Conservation (phyloP, 169 alveolate species). For the Eimeria falciformis region DNA sequence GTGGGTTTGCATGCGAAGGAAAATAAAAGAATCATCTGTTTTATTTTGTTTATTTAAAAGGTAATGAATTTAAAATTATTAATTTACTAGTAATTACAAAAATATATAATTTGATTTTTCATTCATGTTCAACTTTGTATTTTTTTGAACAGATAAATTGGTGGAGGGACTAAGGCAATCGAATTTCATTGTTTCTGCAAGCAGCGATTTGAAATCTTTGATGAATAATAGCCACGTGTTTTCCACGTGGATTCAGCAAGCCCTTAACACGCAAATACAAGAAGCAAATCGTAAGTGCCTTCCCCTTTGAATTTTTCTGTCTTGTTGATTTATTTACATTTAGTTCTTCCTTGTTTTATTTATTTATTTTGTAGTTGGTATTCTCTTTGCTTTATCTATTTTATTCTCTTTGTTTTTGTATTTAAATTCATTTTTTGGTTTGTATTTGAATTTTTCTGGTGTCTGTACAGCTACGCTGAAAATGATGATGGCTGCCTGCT, state of each 20-base stretch:
- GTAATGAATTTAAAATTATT: too few species aligned
- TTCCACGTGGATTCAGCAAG: conserved; percentile 30
- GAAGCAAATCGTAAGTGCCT: background rate
- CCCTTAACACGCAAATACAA: background rate
- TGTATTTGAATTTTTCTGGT: background rate
- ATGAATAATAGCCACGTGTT: background rate
- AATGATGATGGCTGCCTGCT: background rate
- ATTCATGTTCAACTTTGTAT: background rate
- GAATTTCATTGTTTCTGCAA: background rate
- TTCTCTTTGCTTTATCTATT: too few species aligned
- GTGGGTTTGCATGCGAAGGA: background rate
- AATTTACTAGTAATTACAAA: too few species aligned
- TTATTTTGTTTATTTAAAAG: too few species aligned
- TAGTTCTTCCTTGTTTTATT: too few species aligned
- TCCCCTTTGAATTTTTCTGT: background rate
- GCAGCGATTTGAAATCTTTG: background rate
- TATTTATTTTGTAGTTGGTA: too few species aligned
- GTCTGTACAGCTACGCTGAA: background rate
- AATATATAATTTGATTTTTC: too few species aligned
- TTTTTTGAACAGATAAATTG: background rate
- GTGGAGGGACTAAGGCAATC: background rate
- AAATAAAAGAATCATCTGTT: background rate
- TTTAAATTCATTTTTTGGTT: background rate
- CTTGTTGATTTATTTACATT: too few species aligned
- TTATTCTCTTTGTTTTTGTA: background rate